Conservation (phyloP, 306 rosid species). For the Casuarina equisetifolia region DNA sequence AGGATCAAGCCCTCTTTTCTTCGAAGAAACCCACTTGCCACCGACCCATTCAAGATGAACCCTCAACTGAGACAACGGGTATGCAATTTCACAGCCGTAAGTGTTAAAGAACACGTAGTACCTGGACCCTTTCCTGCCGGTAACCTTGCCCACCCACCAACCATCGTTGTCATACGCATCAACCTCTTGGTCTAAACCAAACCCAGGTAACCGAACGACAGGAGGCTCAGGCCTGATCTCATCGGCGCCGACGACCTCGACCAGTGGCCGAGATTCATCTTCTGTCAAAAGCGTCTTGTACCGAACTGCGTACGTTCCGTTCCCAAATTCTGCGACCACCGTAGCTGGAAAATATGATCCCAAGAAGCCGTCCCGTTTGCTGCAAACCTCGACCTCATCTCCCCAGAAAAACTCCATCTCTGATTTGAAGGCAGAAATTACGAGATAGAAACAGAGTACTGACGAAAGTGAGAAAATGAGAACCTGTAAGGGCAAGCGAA, state of each 20-base stretch:
- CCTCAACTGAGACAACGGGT: constrained; percentile 30
- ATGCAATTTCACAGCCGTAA: constrained; percentile 3
- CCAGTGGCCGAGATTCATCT: constrained; percentile 17
- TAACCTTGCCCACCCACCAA: constrained; percentile 44
- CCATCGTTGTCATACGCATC: constrained; percentile 60
- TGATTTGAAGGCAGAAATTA: background rate
- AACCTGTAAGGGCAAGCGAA: too few relatives aligned
- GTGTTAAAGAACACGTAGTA: constrained; percentile 27
- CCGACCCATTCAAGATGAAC: constrained; percentile 22
- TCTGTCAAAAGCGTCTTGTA: constrained; percentile 36
- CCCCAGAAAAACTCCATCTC: background rate
- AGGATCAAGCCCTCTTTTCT: background rate
- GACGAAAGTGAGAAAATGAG: too few relatives aligned
- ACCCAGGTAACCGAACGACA: background rate
- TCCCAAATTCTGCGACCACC: constrained; percentile 13
- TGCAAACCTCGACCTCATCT: constrained; percentile 27
- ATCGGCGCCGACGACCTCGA: constrained; percentile 9
- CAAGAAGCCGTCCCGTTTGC: constrained; percentile 23
- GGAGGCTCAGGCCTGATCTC: constrained; percentile 50
- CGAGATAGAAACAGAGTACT: too few relatives aligned
- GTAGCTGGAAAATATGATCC: constrained; percentile 34
- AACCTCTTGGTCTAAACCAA: constrained; percentile 14
- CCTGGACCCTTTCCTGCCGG: background rate
- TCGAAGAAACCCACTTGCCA: constrained; percentile 24
- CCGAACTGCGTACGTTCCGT: constrained; percentile 25